Conservation (phyloP, 2,329 filamentous ascomycete genomes). For the Colletotrichum coccodes region DNA sequence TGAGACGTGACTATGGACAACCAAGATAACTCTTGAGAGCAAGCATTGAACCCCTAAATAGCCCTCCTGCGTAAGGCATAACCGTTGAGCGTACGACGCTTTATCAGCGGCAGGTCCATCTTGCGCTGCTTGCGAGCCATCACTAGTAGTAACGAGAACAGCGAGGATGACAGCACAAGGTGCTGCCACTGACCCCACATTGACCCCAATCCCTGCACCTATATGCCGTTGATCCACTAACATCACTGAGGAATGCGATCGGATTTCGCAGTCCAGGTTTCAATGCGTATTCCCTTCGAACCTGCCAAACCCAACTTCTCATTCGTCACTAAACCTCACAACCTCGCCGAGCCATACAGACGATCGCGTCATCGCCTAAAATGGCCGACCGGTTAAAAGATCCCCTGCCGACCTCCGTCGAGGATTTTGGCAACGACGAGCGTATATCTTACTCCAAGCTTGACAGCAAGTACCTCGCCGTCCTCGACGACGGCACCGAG, state of each 20-base stretch:
- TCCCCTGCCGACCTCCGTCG: conserved; percentile 67
- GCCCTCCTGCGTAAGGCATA: too few relatives aligned
- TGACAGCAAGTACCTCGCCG: conserved; percentile 84
- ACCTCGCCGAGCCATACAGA: neutral
- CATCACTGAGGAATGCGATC: conserved; percentile 19
- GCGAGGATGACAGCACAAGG: neutral
- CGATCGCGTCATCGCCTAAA: neutral
- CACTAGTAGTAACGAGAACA: neutral
- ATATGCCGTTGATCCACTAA: conserved; percentile 28
- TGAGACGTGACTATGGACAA: too few relatives aligned
- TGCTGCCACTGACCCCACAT: conserved; percentile 18
- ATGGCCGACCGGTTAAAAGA: conserved; percentile 42
- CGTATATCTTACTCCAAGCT: conserved; percentile 89
- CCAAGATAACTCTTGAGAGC: neutral
- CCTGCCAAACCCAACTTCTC: neutral
- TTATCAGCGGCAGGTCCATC: too few relatives aligned
- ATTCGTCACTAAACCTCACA: neutral
- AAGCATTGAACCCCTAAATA: too few relatives aligned
- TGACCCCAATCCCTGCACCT: conserved; percentile 20
- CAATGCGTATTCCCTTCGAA: neutral
- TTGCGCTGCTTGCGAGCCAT: too few relatives aligned
- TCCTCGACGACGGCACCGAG: conserved; percentile 85
- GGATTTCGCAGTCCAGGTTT: conserved; percentile 4
- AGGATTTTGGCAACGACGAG: conserved; percentile 79
- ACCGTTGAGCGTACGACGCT: too few relatives aligned